phyloP scores from a whole-genome alignment of 495 filamentous ascomycete species.

The Penicillium herquei region DNA sequence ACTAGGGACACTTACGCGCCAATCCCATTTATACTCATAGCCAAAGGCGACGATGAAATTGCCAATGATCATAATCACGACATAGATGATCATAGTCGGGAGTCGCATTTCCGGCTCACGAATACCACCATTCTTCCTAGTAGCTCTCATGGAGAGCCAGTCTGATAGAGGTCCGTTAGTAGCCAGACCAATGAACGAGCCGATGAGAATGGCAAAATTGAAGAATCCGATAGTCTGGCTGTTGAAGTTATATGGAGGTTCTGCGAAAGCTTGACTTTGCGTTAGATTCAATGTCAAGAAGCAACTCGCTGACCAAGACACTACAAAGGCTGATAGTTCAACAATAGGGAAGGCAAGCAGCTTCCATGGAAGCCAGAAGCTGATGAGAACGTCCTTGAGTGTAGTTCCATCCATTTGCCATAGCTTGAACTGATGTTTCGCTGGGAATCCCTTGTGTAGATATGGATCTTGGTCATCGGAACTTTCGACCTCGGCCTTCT shows the following conservation, averaged over 20 bases:
- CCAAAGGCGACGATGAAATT: conserved; percentile 62
- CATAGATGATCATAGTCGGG: conserved; percentile 59
- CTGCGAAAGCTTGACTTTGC: conserved; percentile 58
- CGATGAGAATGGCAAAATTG: conserved; percentile 46
- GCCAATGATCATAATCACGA: conserved; percentile 56
- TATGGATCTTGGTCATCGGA: conserved; percentile 24
- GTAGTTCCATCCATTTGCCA: conserved; percentile 43
- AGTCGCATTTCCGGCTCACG: conserved; percentile 71
- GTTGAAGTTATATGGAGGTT: conserved; percentile 58
- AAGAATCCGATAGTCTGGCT: conserved; percentile 51
- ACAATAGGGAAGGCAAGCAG: conserved; percentile 63
- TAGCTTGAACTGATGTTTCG: conserved; percentile 53
- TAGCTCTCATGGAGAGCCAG: conserved; percentile 56
- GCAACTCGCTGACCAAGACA: conserved; percentile 58
- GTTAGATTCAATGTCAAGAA: conserved; percentile 66
- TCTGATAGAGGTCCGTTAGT: conserved; percentile 61
- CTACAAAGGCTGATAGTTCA: conserved; percentile 58
- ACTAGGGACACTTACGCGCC: conserved; percentile 38
- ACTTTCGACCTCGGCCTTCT: conserved; percentile 17
- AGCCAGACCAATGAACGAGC: conserved; percentile 52
- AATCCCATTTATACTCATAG: conserved; percentile 56
- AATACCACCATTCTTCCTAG: conserved; percentile 58
- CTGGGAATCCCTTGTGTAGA: conserved; percentile 51
- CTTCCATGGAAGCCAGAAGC: conserved; percentile 51
- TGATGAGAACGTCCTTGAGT: conserved; percentile 38